A percentile compares a stretch with the other conserved stretches of the same genome.
These are phyloP conservation scores for Eucalyptus cladocalyx DNA, from an alignment of 345 rosid species.

Conservation along the genomic window DNA sequence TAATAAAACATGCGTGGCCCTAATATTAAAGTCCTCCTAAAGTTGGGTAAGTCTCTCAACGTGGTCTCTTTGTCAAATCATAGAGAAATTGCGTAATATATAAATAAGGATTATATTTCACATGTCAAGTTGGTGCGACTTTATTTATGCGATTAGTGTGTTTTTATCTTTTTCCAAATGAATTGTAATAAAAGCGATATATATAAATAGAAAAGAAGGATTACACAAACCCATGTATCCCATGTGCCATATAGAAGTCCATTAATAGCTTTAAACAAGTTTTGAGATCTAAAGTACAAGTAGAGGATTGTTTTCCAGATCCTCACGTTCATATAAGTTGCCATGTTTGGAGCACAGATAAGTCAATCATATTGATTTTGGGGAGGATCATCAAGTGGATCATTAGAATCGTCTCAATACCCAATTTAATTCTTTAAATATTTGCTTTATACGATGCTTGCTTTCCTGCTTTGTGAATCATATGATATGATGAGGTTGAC, in stretches of 20 bases:
- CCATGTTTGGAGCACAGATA: neutral
- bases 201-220: too few relatives aligned
- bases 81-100: neutral
- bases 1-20: neutral
- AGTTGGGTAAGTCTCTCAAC: neutral
- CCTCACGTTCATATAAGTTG: neutral
- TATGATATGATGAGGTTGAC: neutral
- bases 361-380: neutral
- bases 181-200: neutral
- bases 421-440: neutral
- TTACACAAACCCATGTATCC: neutral
- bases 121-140: fast-evolving
- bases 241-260: neutral
- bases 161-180: neutral
- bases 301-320: neutral
- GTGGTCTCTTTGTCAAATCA: neutral
- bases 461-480: neutral
- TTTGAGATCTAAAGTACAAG: neutral
- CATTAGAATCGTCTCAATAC: neutral
- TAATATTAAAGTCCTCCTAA: neutral
- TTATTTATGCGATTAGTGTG: neutral
- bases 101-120: neutral
- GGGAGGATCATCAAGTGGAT: neutral
- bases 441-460: neutral
- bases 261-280: neutral